Evolutionary conservation across 2,329 filamentous ascomycete genomes (phyloP).

Genomic region (Calonectria hongkongensis): DNA sequence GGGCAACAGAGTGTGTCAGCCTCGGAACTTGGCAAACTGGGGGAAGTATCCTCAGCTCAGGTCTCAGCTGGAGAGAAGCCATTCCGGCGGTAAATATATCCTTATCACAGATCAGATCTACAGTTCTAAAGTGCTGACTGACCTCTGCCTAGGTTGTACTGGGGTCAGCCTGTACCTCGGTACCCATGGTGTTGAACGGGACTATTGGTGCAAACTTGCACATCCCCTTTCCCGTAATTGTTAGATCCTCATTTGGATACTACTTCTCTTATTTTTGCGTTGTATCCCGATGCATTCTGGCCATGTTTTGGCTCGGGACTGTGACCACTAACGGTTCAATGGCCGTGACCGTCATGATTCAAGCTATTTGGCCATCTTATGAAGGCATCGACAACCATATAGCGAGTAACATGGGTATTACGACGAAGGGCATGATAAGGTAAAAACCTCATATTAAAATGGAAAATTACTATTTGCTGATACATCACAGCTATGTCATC

Average conservation of each 20-base stretch:
- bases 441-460: background rate
- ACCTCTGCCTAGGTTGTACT: background rate
- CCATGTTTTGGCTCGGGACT: background rate
- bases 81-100: background rate
- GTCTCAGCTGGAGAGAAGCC: conserved; percentile 7
- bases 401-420: background rate
- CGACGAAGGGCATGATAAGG: background rate
- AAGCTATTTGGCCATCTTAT: conserved; percentile 1
- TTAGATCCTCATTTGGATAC: background rate
- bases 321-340: background rate
- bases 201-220: background rate
- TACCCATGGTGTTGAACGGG: conserved; percentile 2
- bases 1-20: background rate
- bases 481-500: background rate
- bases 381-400: background rate
- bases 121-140: background rate
- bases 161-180: background rate
- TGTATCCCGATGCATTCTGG: background rate
- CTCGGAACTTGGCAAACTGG: conserved; percentile 1
- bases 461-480: background rate
- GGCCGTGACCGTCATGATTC: background rate
- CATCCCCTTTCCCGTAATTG: background rate
- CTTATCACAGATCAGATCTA: too few relatives aligned
- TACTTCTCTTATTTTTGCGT: background rate
- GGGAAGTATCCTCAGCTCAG: background rate